Evolutionary conservation across 345 rosid genomes (phyloP).

Genomic region (Pseudoturritis turrita): DNA sequence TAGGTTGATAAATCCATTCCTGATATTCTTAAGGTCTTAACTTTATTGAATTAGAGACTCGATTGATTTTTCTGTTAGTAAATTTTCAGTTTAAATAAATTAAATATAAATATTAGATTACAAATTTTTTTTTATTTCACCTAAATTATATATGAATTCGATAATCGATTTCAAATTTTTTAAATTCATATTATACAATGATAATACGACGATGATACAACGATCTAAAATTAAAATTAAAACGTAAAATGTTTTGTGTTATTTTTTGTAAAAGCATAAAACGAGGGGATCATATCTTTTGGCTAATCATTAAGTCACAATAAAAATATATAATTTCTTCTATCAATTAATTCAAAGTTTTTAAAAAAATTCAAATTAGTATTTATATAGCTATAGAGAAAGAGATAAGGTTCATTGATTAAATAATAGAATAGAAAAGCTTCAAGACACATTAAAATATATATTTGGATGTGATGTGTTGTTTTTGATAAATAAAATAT

Average conservation of each 20-base stretch:
- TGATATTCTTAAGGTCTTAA: constrained; percentile 82
- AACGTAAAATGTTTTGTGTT: neutral
- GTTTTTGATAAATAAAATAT: neutral
- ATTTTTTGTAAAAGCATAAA: neutral
- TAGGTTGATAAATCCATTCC: constrained; percentile 98
- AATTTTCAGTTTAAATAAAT: no score
- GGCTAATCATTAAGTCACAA: neutral
- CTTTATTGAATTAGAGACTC: no score
- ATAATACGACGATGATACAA: neutral
- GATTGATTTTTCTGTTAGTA: no score
- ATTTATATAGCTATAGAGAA: neutral
- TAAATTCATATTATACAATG: no score
- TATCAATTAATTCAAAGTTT: neutral
- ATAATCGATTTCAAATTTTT: no score
- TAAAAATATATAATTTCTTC: neutral
- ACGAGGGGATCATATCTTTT: neutral
- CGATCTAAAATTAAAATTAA: neutral
- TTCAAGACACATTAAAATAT: neutral
- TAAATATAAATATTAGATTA: no score
- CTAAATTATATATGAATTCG: no score
- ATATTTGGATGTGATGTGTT: neutral
- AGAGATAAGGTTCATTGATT: neutral
- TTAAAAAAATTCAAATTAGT: neutral
- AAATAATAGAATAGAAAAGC: neutral
- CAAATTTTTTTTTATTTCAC: no score